phyloP scores from a whole-genome alignment of 306 rosid species.

The Dalbergia cochinchinensis region DNA sequence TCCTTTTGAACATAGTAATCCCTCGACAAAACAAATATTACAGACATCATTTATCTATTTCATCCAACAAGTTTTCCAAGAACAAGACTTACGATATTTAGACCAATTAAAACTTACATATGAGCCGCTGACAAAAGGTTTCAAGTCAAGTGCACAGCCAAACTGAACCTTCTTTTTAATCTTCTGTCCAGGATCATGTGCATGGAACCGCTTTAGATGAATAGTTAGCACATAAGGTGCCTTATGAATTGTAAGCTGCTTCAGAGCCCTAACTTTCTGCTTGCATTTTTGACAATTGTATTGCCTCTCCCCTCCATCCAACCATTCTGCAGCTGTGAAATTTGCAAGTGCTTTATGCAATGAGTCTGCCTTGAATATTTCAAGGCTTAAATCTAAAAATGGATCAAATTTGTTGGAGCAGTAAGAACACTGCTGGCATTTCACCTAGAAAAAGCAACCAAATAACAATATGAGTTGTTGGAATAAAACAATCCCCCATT shows the following conservation, averaged over 20 bases:
- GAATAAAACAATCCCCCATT: background rate
- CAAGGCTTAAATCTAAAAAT: constrained; percentile 94
- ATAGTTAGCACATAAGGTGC: constrained; percentile 89
- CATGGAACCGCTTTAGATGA: constrained; percentile 88
- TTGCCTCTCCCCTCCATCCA: constrained; percentile 95
- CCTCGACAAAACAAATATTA: background rate
- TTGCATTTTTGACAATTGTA: constrained; percentile 94
- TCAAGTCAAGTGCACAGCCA: constrained; percentile 72
- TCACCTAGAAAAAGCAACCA: constrained; percentile 72
- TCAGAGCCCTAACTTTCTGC: constrained; percentile 89
- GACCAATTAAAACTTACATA: constrained; percentile 54
- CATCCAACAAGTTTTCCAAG: background rate
- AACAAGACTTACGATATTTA: background rate
- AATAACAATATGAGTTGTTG: background rate
- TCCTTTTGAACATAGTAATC: constrained; percentile 2
- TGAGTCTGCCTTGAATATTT: constrained; percentile 87
- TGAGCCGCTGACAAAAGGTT: constrained; percentile 89
- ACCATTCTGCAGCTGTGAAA: constrained; percentile 83
- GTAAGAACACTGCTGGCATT: constrained; percentile 82
- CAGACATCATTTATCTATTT: background rate
- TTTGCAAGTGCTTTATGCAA: constrained; percentile 80
- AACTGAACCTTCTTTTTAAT: constrained; percentile 85
- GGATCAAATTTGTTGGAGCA: constrained; percentile 94
- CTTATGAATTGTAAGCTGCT: constrained; percentile 89
- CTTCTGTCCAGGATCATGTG: constrained; percentile 78